Evolutionary conservation across 2,329 filamentous ascomycete species (phyloP).

Genomic region (Knufia petricola): DNA sequence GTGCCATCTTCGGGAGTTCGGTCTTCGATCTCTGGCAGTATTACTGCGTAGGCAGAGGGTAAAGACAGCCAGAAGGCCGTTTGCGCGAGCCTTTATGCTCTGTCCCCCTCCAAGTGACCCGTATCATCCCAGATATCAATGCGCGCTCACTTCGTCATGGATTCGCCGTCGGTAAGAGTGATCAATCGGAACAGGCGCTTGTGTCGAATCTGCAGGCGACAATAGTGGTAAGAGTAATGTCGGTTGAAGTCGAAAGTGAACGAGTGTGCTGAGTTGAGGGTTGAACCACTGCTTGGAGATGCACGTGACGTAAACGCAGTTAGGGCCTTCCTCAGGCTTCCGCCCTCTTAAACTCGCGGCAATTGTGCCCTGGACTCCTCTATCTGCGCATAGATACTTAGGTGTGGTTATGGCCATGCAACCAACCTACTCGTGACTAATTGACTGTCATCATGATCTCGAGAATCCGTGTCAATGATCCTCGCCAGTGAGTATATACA

Average conservation of each 20-base stretch:
- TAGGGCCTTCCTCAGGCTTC: too few relatives aligned
- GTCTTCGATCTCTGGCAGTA: neutral
- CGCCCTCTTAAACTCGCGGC: too few relatives aligned
- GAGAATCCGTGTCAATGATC: too few relatives aligned
- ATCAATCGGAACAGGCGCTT: neutral
- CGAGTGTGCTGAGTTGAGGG: neutral
- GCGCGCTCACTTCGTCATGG: conserved; percentile 5
- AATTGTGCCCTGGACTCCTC: neutral
- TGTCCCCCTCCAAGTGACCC: conserved; percentile 7
- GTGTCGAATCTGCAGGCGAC: neutral
- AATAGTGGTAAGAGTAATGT: neutral
- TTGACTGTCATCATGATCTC: too few relatives aligned
- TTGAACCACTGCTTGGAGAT: neutral
- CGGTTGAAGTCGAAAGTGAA: neutral
- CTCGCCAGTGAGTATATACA: too few relatives aligned
- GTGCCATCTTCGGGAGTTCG: conserved; percentile 16
- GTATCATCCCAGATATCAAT: conserved; percentile 16
- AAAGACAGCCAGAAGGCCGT: conserved; percentile 6
- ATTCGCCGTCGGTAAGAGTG: neutral
- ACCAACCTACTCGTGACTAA: too few relatives aligned
- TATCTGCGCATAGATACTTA: neutral
- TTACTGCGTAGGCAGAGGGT: neutral
- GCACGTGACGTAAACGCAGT: conserved; percentile 3
- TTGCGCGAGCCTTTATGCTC: conserved; percentile 19
- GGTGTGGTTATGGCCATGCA: too few relatives aligned